These are phyloP conservation scores for Alternaria triticimaculans DNA, from an alignment of 2,329 filamentous ascomycete genomes.

Conservation along the genomic window DNA sequence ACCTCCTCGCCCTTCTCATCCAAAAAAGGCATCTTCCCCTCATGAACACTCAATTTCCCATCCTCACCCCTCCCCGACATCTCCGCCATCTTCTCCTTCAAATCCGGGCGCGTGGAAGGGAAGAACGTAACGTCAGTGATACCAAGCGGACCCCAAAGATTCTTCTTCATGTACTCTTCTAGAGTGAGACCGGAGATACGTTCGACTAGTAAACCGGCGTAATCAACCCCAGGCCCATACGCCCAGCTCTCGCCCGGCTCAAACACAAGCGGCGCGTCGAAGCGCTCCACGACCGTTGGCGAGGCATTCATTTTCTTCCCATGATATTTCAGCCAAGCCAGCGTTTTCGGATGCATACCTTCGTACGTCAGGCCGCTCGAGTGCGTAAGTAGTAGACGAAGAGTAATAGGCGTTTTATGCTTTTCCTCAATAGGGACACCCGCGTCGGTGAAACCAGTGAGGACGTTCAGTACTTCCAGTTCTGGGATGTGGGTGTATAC, in stretches of 20 bases:
- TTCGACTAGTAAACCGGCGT: conserved; percentile 57
- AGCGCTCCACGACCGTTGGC: conserved; percentile 53
- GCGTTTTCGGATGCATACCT: conserved; percentile 48
- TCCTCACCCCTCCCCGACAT: conserved; percentile 29
- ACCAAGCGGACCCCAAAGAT: conserved; percentile 55
- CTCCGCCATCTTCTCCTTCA: conserved; percentile 35
- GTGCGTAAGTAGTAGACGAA: conserved; percentile 57
- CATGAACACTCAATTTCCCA: conserved; percentile 16
- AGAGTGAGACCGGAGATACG: conserved; percentile 56
- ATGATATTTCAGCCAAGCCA: conserved; percentile 46
- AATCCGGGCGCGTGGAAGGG: conserved; percentile 37
- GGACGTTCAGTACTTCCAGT: conserved; percentile 31
- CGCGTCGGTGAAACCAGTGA: conserved; percentile 34
- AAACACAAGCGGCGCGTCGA: conserved; percentile 43
- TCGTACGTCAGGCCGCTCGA: conserved; percentile 58
- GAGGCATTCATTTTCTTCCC: conserved; percentile 21
- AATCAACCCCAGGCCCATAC: conserved; percentile 59
- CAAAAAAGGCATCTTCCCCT: conserved; percentile 16
- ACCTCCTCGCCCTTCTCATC: conserved; percentile 25
- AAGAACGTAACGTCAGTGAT: conserved; percentile 63
- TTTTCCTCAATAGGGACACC: conserved; percentile 32
- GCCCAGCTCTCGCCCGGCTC: conserved; percentile 59
- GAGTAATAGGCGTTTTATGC: conserved; percentile 36
- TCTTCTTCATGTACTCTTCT: conserved; percentile 65
- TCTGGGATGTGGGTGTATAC: conserved; percentile 45